A percentile compares a stretch with the other conserved stretches of the same genome.
phyloP scores from a whole-genome alignment of 2,329 filamentous ascomycete genomes.

The Pseudovirgaria hyperparasitica region DNA sequence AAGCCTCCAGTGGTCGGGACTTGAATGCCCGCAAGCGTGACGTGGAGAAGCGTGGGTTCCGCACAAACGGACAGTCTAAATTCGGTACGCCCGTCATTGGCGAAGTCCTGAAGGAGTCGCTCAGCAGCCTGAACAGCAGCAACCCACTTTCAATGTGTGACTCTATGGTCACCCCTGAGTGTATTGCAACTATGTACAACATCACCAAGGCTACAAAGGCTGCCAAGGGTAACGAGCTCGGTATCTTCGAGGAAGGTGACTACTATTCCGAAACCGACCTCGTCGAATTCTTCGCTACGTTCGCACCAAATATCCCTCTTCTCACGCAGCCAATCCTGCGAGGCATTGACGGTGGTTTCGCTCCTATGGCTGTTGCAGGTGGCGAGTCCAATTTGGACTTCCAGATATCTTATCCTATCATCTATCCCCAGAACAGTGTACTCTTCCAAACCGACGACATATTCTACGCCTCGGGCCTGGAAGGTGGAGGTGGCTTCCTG shows the following conservation, averaged over 20 bases:
- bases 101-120: too few species aligned
- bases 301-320: conserved; percentile 23
- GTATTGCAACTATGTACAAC: conserved; percentile 31
- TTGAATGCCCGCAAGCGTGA: too few species aligned
- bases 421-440: conserved; percentile 38
- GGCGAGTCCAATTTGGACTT: conserved; percentile 37
- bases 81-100: too few species aligned
- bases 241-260: conserved; percentile 34
- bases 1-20: too few species aligned
- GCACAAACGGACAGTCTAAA: too few species aligned
- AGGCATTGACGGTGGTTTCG: conserved; percentile 27
- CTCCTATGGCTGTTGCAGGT: conserved; percentile 19
- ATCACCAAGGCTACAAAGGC: conserved; percentile 25
- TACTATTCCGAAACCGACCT: conserved; percentile 33
- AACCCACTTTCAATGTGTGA: too few species aligned
- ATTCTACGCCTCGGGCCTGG: too few species aligned
- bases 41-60: too few species aligned
- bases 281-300: conserved; percentile 25
- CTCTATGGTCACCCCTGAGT: not conserved
- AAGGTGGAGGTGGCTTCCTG: conserved; percentile 16
- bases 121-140: too few species aligned
- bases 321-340: conserved; percentile 27
- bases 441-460: conserved; percentile 38
- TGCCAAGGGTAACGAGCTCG: conserved; percentile 28
- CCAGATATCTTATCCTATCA: conserved; percentile 34